phyloP scores from a whole-genome alignment of 2,329 filamentous ascomycete species.

The Fusarium sp. region DNA sequence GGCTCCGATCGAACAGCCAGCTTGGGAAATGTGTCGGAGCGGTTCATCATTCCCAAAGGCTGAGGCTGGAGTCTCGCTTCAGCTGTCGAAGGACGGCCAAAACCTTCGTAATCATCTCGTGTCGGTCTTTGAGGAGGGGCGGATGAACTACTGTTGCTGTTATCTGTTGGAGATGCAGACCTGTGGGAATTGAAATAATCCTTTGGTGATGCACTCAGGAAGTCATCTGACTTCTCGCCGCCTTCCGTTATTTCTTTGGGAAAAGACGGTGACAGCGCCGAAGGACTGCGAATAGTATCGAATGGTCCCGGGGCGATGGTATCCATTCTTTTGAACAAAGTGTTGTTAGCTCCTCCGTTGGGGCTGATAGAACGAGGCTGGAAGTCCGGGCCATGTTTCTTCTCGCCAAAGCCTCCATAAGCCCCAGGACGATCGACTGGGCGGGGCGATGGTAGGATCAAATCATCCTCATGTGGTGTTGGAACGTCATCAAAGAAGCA shows the following conservation, averaged over 20 bases:
- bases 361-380: conserved; percentile 43
- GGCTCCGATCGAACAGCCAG: conserved; percentile 52
- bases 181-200: conserved; percentile 21
- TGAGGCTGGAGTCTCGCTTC: conserved; percentile 52
- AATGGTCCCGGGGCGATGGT: conserved; percentile 76
- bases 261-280: conserved; percentile 51
- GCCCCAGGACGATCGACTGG: conserved; percentile 57
- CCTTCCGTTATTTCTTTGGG: conserved; percentile 36
- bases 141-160: conserved; percentile 45
- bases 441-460: conserved; percentile 53
- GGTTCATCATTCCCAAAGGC: conserved; percentile 54
- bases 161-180: conserved; percentile 24
- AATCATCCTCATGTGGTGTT: conserved; percentile 58
- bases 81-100: conserved; percentile 60
- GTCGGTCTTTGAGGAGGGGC: conserved; percentile 56
- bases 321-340: conserved; percentile 71
- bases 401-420: conserved; percentile 61
- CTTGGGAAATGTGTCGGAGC: conserved; percentile 67
- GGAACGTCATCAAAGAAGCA: conserved; percentile 58
- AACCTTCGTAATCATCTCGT: conserved; percentile 69
- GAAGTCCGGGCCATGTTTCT: conserved; percentile 44
- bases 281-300: conserved; percentile 58
- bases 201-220: conserved; percentile 37
- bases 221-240: conserved; percentile 34
- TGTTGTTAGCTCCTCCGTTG: conserved; percentile 43